These are phyloP conservation scores for Geotrichum phurueaensis DNA, from an alignment of 1,139 yeast genomes.

Conservation along the genomic window DNA sequence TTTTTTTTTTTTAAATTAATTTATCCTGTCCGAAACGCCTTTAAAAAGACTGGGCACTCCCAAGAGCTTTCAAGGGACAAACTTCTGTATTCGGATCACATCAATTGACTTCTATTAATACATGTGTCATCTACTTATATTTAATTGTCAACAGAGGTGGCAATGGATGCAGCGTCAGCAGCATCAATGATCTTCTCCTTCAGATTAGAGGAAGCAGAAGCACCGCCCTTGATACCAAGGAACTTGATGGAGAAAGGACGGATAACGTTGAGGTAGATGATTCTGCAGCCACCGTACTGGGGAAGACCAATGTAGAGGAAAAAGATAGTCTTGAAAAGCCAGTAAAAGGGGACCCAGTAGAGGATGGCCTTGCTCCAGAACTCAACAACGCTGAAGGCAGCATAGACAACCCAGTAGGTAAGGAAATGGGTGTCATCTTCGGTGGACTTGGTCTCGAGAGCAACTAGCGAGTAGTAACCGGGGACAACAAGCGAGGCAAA, in stretches of 20 bases:
- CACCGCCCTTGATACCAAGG: constrained; percentile 30
- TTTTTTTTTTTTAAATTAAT: neutral
- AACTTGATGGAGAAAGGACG: constrained; percentile 68
- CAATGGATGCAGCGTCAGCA: constrained; percentile 25
- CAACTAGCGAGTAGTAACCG: constrained; percentile 79
- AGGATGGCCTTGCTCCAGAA: constrained; percentile 92
- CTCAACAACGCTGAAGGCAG: constrained; percentile 82
- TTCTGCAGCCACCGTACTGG: constrained; percentile 73
- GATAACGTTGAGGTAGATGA: constrained; percentile 58
- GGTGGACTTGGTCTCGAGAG: constrained; percentile 63
- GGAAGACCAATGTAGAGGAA: constrained; percentile 88
- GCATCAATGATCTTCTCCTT: constrained; percentile 34
- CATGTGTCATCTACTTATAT: neutral
- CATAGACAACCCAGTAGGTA: constrained; percentile 96
- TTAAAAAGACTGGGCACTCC: neutral
- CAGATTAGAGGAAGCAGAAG: constrained; percentile 28
- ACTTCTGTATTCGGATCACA: neutral
- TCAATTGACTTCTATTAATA: neutral
- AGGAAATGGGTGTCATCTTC: constrained; percentile 80
- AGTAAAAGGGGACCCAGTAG: constrained; percentile 94
- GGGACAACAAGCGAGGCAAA: constrained; percentile 88
- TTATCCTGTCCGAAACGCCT: neutral
- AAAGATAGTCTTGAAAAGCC: constrained; percentile 83
- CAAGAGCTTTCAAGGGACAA: neutral
- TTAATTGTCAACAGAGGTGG: constrained; percentile 32